These are phyloP conservation scores for Alternaria hordeiaustralica DNA, from an alignment of 2,329 filamentous ascomycete species.

Conservation along the genomic window DNA sequence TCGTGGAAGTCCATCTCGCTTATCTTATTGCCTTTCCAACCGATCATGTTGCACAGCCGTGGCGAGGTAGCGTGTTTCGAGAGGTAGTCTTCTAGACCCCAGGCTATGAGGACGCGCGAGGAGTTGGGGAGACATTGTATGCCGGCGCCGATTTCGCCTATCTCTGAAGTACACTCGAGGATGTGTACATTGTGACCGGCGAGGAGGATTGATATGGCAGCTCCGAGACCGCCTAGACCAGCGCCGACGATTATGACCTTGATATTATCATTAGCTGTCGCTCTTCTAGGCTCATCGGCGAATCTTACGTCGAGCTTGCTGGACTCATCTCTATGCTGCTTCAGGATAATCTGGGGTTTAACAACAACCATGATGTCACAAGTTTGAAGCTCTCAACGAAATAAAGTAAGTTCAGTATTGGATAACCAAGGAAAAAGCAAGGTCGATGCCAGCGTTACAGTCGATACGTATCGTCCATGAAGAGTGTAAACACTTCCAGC, in stretches of 20 bases:
- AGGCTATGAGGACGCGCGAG: constrained; percentile 55
- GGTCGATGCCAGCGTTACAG: not conserved
- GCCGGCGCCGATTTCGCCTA: constrained; percentile 59
- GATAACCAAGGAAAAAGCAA: not conserved
- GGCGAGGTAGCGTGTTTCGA: constrained; percentile 52
- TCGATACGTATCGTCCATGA: not conserved
- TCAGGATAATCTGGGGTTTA: constrained; percentile 35
- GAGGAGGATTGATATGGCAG: constrained; percentile 56
- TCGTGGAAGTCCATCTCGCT: constrained; percentile 58
- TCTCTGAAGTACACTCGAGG: constrained; percentile 56
- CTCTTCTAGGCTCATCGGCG: not conserved
- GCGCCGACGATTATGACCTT: constrained; percentile 62
- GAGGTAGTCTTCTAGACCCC: constrained; percentile 56
- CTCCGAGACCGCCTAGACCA: constrained; percentile 61
- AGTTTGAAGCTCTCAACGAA: not conserved
- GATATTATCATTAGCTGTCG: not conserved
- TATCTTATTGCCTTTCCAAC: constrained; percentile 61
- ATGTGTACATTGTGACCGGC: constrained; percentile 57
- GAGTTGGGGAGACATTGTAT: constrained; percentile 60
- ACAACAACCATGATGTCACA: constrained; percentile 33
- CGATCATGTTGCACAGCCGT: constrained; percentile 56
- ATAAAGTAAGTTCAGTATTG: not conserved
- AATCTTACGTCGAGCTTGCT: constrained; percentile 37
- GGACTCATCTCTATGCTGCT: constrained; percentile 30
- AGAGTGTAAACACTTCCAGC: constrained; percentile 4